A percentile compares a stretch with the other conserved stretches of the same genome.
Evolutionary conservation across 1,284 basidiomycete genomes (phyloP).

Genomic region (Trichosporon faecale): DNA sequence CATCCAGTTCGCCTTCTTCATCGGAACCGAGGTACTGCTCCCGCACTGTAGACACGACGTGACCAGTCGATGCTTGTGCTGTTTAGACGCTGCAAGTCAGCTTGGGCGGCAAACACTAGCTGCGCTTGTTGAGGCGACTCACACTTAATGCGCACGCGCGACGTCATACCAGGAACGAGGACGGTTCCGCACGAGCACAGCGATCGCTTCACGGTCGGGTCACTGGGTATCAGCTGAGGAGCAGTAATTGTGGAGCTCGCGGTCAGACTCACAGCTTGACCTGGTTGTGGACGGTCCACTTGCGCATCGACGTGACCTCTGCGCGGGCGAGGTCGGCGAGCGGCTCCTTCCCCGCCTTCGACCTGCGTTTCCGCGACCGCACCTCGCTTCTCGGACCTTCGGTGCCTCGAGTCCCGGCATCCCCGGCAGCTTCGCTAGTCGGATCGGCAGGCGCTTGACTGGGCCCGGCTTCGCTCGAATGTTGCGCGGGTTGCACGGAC

Average conservation of each 20-base stretch:
- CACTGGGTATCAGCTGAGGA: constrained; percentile 29
- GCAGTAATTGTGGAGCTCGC: not conserved
- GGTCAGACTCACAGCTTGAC: constrained; percentile 42
- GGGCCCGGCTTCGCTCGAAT: not conserved
- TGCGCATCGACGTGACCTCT: constrained; percentile 32
- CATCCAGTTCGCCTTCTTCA: not conserved
- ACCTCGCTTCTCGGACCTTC: not conserved
- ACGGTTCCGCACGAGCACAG: constrained; percentile 43
- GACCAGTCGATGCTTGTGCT: constrained; percentile 1
- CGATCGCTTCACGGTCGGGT: constrained; percentile 40
- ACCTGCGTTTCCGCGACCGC: not conserved
- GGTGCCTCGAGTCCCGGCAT: not conserved
- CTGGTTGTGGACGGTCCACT: constrained; percentile 44
- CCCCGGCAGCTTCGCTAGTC: not conserved
- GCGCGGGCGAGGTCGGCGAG: constrained; percentile 31
- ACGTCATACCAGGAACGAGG: constrained; percentile 43
- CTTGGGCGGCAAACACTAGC: not conserved
- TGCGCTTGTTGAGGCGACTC: constrained; percentile 12
- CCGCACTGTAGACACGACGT: not conserved
- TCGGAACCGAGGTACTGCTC: not conserved
- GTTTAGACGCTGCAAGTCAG: not conserved
- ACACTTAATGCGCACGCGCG: constrained; percentile 39
- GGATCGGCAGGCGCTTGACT: not conserved
- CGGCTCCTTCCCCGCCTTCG: not conserved
- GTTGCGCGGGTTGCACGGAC: not conserved